Evolutionary conservation across 805 yeast species (phyloP), one percentile per base, ranked within the genome.

Genomic region (Starmera pachycereana): DNA sequence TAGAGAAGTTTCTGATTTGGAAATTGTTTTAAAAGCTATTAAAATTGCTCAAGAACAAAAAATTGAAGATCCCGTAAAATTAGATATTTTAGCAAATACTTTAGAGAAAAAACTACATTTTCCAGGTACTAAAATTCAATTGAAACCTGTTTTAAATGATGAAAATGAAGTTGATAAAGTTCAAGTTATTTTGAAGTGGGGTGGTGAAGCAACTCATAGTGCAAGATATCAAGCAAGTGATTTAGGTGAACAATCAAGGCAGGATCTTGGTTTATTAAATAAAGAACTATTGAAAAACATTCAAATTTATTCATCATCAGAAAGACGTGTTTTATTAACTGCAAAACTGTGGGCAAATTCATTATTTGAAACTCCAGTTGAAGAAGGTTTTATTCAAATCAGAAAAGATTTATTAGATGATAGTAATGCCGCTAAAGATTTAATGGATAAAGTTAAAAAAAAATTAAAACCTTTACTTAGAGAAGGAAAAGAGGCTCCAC

Each of bases 191-290:
- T 68, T 92, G 52, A 92, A 92, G 59, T 92, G 98, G 98, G 98
- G 98, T 52, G 99, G 99, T 47, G 99, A 92, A 61, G 97, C 98
- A 6, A 92, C 99, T 2, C 99, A 92, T 60, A 88, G 97, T 10
- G 97, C 97, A 2, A 75, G 81, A 46, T 84, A 87, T 58, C 99
- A 92, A 63, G 95, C 96, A 1, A 74, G 81, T 27, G 99, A 92
- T 60, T 75, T 92, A 14, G 99, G 98, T 39, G 97, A 90, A 56
- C 96, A 89, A 61, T 73, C 84, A 65, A 78, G 98, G 54, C 96
- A 90, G 57, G 95, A 92, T 59, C 74, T 88, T 51, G 81, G 85
- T 55, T 69, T 92, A 43, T 69, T 92, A 56, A 92, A 92, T 61
- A 78, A 83, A 46, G 82, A 80, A 32, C 87, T 92, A 8, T 68